Conservation (phyloP, 2,329 filamentous ascomycete species). For the Aureobasidium melanogenum region DNA sequence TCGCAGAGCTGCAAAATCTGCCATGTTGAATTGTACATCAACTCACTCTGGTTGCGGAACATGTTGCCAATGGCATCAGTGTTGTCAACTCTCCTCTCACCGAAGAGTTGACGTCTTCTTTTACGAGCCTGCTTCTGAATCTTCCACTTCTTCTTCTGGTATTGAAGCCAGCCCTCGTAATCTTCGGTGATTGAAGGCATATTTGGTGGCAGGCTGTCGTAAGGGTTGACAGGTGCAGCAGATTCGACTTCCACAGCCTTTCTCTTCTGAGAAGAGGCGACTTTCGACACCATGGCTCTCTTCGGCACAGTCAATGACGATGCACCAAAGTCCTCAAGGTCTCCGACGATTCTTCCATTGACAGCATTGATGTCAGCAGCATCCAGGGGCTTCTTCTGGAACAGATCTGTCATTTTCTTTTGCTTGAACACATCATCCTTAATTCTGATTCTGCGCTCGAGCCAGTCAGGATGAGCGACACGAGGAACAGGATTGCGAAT, state of each 20-base stretch:
- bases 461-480: constrained; percentile 91
- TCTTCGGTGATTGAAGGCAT: constrained; percentile 83
- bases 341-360: constrained; percentile 48
- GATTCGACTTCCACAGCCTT: constrained; percentile 37
- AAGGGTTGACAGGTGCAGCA: constrained; percentile 62
- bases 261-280: constrained; percentile 35
- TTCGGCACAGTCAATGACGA: constrained; percentile 33
- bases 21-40: constrained; percentile 88
- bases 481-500: constrained; percentile 88
- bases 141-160: constrained; percentile 99
- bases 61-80: constrained; percentile 57
- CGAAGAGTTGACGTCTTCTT: constrained; percentile 83
- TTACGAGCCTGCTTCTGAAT: constrained; percentile 85
- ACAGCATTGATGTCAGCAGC: constrained; percentile 60
- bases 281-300: constrained; percentile 31
- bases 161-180: constrained; percentile 79
- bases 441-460: constrained; percentile 83
- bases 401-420: constrained; percentile 94
- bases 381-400: constrained; percentile 62
- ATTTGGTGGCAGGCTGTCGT: constrained; percentile 66
- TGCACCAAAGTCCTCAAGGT: constrained; percentile 41
- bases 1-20: constrained; percentile 81
- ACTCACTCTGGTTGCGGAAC: constrained; percentile 87
- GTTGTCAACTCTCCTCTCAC: constrained; percentile 61
- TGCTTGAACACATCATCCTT: constrained; percentile 98